Conservation (phyloP, 2,329 filamentous ascomycete species). For the Conoideocrella luteorostrata region DNA sequence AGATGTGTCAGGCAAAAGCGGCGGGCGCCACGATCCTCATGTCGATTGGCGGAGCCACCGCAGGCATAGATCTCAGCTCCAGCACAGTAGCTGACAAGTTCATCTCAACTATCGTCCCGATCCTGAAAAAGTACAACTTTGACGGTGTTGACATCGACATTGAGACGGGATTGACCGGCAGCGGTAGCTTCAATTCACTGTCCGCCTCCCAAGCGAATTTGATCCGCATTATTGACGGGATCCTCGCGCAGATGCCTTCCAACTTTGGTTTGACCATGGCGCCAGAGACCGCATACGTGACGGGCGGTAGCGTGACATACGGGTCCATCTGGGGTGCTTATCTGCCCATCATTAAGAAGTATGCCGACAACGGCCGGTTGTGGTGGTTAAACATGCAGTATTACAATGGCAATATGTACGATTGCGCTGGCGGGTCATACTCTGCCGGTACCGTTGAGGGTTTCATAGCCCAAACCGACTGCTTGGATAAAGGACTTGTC, state of each 20-base stretch:
- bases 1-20: constrained; percentile 28
- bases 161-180: constrained; percentile 24
- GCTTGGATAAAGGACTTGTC: constrained; percentile 24
- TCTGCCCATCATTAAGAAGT: constrained; percentile 31
- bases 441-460: constrained; percentile 23
- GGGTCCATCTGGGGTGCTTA: constrained; percentile 30
- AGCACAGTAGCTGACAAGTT: constrained; percentile 27
- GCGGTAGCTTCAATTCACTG: constrained; percentile 22
- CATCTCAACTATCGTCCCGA: constrained; percentile 27
- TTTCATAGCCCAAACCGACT: constrained; percentile 29
- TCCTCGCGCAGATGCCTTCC: constrained; percentile 43
- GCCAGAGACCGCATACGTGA: constrained; percentile 30
- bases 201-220: constrained; percentile 27
- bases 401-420: constrained; percentile 32
- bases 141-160: constrained; percentile 32
- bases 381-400: constrained; percentile 34
- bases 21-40: constrained; percentile 26
- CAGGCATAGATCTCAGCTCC: constrained; percentile 25
- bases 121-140: constrained; percentile 28
- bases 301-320: constrained; percentile 23
- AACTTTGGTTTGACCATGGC: constrained; percentile 51
- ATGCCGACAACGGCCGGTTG: constrained; percentile 27
- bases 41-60: constrained; percentile 28
- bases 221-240: constrained; percentile 28
- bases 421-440: constrained; percentile 26